phyloP scores from a whole-genome alignment of 2,329 filamentous ascomycete genomes.

The Epichloe hybrida region DNA sequence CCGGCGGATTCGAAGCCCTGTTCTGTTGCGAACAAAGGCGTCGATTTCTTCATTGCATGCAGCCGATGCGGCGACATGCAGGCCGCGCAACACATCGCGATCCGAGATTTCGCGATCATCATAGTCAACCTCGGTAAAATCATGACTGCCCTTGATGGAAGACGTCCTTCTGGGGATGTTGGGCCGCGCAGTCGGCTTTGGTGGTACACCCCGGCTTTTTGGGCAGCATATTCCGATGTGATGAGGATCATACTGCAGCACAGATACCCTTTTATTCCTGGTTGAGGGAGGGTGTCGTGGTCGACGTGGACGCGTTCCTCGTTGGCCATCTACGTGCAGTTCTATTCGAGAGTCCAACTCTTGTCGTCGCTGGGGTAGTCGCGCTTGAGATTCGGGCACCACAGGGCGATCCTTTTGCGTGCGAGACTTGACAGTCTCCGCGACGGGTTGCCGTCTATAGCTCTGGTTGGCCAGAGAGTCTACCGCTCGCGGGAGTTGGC shows the following conservation, averaged over 20 bases:
- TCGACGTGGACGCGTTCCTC: neutral
- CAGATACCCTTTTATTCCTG: neutral
- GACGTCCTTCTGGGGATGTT: constrained; percentile 23
- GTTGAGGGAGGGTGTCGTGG: neutral
- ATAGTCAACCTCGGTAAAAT: constrained; percentile 14
- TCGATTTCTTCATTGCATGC: constrained; percentile 42
- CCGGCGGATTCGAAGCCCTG: constrained; percentile 37
- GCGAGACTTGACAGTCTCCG: neutral
- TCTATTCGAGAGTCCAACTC: neutral
- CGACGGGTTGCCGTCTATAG: neutral
- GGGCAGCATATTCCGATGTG: constrained; percentile 16
- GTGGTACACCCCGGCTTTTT: constrained; percentile 13
- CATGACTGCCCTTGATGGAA: constrained; percentile 16
- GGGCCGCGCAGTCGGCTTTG: constrained; percentile 15
- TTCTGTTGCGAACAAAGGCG: constrained; percentile 35
- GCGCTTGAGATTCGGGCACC: neutral
- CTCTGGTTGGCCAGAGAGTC: neutral
- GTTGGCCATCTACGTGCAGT: neutral
- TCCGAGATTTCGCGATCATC: constrained; percentile 29
- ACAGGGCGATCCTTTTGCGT: neutral
- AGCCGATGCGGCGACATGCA: constrained; percentile 41
- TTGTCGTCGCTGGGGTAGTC: neutral
- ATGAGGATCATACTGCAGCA: constrained; percentile 8
- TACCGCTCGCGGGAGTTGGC: neutral
- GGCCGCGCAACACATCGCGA: constrained; percentile 38